Percentiles rank a stretch among this genome's conserved stretches.
Evolutionary conservation across 495 filamentous ascomycete genomes (phyloP).

Genomic region (Hypomontagnella submonticulosa): DNA sequence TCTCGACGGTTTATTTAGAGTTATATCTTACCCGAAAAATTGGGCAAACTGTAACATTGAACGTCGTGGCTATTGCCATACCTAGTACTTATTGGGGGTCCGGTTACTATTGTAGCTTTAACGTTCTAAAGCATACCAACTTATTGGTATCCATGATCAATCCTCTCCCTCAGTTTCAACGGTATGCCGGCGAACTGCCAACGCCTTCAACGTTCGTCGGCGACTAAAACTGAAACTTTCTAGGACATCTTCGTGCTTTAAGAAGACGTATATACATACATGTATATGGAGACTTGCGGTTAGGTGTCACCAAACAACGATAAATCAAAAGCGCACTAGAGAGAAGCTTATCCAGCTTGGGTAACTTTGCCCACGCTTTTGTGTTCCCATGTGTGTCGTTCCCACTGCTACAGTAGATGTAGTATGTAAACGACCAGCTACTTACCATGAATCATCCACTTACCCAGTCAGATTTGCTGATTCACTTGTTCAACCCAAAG

Average conservation of each 20-base stretch:
- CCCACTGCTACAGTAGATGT: neutral
- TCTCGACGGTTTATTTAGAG: slow-evolving; percentile 24
- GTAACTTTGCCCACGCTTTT: slow-evolving; percentile 36
- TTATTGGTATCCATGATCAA: slow-evolving; percentile 2
- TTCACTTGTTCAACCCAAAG: slow-evolving; percentile 28
- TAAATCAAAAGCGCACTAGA: slow-evolving; percentile 23
- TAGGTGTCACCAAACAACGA: slow-evolving; percentile 15
- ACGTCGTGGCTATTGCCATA: slow-evolving; percentile 20
- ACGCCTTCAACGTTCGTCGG: slow-evolving; percentile 21
- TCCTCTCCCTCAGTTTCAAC: slow-evolving; percentile 2
- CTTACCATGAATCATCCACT: slow-evolving; percentile 31
- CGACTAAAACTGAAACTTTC: slow-evolving; percentile 16
- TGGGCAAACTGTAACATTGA: slow-evolving; percentile 29
- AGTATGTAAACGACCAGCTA: neutral
- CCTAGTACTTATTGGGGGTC: slow-evolving; percentile 36
- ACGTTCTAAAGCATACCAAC: slow-evolving; percentile 2
- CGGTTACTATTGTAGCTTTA: slow-evolving; percentile 12
- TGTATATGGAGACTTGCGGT: neutral
- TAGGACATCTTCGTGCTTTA: neutral
- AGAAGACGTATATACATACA: neutral
- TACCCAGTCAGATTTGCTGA: slow-evolving; percentile 23
- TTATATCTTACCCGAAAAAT: slow-evolving; percentile 34
- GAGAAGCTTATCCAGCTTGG: slow-evolving; percentile 34
- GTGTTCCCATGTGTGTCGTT: slow-evolving; percentile 23
- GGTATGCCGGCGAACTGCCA: slow-evolving; percentile 20